phyloP scores from a whole-genome alignment of 257 asterid genomes.

The Haberlea rhodopensis region DNA sequence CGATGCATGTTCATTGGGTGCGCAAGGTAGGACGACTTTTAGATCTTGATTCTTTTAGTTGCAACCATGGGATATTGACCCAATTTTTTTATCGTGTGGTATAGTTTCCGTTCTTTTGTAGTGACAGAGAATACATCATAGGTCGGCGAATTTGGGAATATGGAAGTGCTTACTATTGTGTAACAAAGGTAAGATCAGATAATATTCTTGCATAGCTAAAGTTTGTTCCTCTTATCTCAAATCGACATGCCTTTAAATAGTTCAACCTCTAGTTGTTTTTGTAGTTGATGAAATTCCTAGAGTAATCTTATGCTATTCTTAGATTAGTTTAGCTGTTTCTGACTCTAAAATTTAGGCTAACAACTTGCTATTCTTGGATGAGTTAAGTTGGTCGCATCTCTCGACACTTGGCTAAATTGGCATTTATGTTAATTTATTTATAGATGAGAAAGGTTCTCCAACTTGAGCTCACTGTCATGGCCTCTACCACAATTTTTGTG shows the following conservation, averaged over 20 bases:
- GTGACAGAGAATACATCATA: conserved; percentile 79
- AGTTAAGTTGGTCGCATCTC: neutral
- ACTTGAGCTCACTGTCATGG: neutral
- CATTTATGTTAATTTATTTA: too few species aligned
- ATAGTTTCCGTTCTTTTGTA: conserved; percentile 93
- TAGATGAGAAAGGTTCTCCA: too few species aligned
- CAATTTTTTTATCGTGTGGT: conserved; percentile 24
- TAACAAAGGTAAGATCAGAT: conserved; percentile 58
- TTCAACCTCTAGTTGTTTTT: neutral
- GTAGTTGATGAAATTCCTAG: neutral
- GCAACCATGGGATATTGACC: conserved; percentile 21
- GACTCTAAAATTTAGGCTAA: neutral
- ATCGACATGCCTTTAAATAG: neutral
- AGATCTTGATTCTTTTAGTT: conserved; percentile 8
- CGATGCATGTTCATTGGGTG: conserved; percentile 85
- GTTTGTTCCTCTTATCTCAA: neutral
- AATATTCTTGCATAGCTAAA: neutral
- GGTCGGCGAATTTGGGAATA: conserved; percentile 78
- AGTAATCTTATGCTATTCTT: neutral
- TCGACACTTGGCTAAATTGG: too few species aligned
- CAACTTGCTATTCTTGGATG: neutral
- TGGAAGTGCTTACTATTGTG: conserved; percentile 52
- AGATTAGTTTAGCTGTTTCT: neutral
- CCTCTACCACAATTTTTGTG: neutral
- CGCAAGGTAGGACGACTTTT: conserved; percentile 59